A percentile compares a stretch with the other conserved stretches of the same genome.
phyloP scores from a whole-genome alignment of 148 eudicot genomes.

The Rhododendron molle region DNA sequence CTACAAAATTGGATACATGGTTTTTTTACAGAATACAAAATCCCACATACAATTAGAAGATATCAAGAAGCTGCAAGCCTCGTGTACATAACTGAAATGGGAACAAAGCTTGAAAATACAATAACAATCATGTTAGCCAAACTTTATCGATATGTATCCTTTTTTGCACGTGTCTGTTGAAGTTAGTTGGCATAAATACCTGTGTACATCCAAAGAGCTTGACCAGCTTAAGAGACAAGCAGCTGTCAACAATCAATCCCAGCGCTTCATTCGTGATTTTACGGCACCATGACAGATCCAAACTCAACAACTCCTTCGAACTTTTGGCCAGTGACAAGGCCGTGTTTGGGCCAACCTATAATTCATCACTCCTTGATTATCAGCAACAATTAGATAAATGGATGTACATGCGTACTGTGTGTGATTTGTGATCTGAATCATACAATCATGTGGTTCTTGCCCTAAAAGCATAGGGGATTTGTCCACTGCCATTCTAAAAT shows the following conservation, averaged over 20 bases:
- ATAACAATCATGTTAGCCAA: not conserved
- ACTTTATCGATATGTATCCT: not conserved
- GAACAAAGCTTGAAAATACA: not conserved
- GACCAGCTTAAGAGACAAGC: slow-evolving; percentile 32
- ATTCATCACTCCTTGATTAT: not conserved
- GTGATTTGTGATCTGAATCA: not conserved
- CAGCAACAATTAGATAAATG: not conserved
- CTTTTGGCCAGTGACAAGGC: slow-evolving; percentile 31
- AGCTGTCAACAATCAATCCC: slow-evolving; percentile 30
- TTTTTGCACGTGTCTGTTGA: not conserved
- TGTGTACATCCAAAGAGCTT: slow-evolving; percentile 38
- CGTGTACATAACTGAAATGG: not conserved
- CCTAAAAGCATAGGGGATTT: not conserved
- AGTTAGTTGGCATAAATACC: slow-evolving; percentile 14
- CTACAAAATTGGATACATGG: not conserved
- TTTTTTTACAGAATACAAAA: not conserved
- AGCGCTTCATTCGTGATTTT: slow-evolving; percentile 26
- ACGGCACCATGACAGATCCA: slow-evolving; percentile 45
- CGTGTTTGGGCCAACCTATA: slow-evolving; percentile 29
- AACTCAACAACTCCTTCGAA: slow-evolving; percentile 22
- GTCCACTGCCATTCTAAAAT: not conserved
- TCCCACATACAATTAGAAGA: not conserved
- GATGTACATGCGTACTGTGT: not conserved
- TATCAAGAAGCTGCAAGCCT: not conserved
- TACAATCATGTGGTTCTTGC: not conserved